These are phyloP conservation scores for Hapsidospora chrysogenum DNA, from an alignment of 495 filamentous ascomycete species.

Conservation along the genomic window DNA sequence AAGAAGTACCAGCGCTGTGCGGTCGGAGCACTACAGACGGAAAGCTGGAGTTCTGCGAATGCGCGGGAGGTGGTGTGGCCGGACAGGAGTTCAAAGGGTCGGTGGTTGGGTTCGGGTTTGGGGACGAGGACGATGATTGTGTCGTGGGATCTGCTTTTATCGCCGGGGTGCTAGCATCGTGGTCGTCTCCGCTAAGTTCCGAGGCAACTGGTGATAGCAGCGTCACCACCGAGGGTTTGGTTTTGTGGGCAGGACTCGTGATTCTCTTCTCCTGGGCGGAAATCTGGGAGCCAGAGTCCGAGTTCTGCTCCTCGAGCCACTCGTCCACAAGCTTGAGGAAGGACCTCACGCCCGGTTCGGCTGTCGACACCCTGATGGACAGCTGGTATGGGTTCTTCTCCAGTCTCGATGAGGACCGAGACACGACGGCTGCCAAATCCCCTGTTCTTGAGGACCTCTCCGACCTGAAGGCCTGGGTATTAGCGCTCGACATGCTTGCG, in stretches of 20 bases:
- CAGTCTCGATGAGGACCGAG: constrained; percentile 2
- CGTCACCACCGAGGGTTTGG: neutral
- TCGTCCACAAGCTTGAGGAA: constrained; percentile 2
- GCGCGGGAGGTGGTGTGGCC: no score
- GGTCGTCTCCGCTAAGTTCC: neutral
- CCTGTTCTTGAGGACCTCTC: no score
- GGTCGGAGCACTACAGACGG: no score
- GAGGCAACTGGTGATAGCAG: neutral
- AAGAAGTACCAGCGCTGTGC: neutral
- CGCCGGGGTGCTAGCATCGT: neutral
- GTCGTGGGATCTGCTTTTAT: neutral
- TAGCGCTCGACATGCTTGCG: neutral
- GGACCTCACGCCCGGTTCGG: constrained; percentile 2
- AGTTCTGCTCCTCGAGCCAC: neutral
- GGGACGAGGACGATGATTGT: neutral
- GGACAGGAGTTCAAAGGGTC: no score
- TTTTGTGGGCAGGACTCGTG: neutral
- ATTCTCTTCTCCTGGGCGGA: neutral
- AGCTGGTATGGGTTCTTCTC: neutral
- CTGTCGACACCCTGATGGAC: neutral
- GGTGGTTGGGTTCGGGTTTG: neutral
- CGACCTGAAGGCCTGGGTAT: no score
- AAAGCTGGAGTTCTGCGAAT: no score
- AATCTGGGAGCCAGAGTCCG: neutral
- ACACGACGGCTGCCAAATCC: neutral